These are phyloP conservation scores for Trichosporon asahii DNA, from an alignment of 1,284 basidiomycete genomes.

Conservation along the genomic window DNA sequence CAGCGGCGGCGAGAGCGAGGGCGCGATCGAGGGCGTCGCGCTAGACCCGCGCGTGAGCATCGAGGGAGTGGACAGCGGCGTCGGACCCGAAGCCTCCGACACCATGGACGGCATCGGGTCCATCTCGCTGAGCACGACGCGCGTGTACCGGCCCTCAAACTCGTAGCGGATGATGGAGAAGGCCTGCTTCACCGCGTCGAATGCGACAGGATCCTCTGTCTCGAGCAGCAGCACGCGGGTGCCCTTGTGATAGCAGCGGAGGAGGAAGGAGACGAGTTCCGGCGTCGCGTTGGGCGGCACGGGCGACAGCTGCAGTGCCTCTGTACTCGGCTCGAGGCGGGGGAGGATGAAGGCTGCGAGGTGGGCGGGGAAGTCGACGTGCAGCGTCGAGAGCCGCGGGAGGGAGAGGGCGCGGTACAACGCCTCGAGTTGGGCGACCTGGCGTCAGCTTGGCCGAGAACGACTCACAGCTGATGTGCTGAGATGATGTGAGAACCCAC, in stretches of 20 bases:
- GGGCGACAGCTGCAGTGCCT: neutral
- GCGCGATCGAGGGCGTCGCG: neutral
- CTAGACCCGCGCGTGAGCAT: neutral
- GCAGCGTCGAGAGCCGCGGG: neutral
- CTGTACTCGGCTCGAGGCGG: neutral
- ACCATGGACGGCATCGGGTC: neutral
- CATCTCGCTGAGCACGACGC: neutral
- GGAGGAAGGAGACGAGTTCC: neutral
- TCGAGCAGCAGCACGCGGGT: neutral
- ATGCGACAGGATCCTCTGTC: neutral
- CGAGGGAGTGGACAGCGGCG: neutral
- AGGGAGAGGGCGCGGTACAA: neutral
- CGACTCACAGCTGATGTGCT: neutral
- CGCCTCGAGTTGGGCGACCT: slow-evolving; percentile 2
- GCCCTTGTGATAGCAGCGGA: neutral
- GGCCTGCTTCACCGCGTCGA: neutral
- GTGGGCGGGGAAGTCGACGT: neutral
- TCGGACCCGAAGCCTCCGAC: neutral
- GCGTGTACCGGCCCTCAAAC: neutral
- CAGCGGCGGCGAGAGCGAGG: neutral
- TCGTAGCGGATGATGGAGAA: neutral
- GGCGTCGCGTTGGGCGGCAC: neutral
- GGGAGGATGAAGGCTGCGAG: neutral
- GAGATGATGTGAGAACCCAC: neutral
- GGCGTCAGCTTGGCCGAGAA: neutral